These are phyloP conservation scores for Wallemia ichthyophaga DNA, from an alignment of 1,284 basidiomycete genomes.

Conservation along the genomic window DNA sequence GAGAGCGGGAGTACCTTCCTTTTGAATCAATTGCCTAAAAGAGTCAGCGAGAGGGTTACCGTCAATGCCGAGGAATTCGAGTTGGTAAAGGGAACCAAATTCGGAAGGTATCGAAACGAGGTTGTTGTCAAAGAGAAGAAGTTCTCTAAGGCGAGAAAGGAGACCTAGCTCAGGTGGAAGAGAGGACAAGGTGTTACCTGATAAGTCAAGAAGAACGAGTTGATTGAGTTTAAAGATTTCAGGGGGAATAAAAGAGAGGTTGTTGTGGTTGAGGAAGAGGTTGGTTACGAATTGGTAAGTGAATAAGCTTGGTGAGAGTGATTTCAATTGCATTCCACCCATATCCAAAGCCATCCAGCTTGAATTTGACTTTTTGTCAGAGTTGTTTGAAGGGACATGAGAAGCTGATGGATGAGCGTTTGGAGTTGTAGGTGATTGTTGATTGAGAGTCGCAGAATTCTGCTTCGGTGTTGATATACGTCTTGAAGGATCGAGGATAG, in stretches of 20 bases:
- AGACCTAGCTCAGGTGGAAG: slow-evolving; percentile 75
- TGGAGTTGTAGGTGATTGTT: slow-evolving; percentile 11
- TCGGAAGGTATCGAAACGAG: slow-evolving; percentile 56
- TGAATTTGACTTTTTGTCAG: slow-evolving; percentile 10
- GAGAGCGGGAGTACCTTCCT: slow-evolving; percentile 65
- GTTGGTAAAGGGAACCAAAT: slow-evolving; percentile 66
- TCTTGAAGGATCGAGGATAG: slow-evolving; percentile 17
- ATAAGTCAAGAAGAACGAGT: slow-evolving; percentile 70
- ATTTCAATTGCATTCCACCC: slow-evolving; percentile 80
- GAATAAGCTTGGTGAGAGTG: slow-evolving; percentile 46
- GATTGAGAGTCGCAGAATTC: slow-evolving; percentile 6
- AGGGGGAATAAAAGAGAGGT: slow-evolving; percentile 45
- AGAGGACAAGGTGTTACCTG: slow-evolving; percentile 49
- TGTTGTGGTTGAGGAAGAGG: slow-evolving; percentile 93
- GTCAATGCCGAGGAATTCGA: slow-evolving; percentile 78
- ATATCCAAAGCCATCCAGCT: slow-evolving; percentile 79
- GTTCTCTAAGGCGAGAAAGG: slow-evolving; percentile 61
- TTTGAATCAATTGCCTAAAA: slow-evolving; percentile 54
- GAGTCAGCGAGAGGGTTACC: slow-evolving; percentile 69
- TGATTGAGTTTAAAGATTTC: slow-evolving; percentile 59
- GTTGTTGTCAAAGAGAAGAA: slow-evolving; percentile 87
- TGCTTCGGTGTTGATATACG: slow-evolving; percentile 4
- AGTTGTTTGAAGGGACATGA: background rate
- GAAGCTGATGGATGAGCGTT: slow-evolving; percentile 9
- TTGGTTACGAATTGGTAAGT: slow-evolving; percentile 83